Evolutionary conservation across 352 stramenopile species (phyloP), one percentile per base, ranked within the genome.

Genomic region (Globisporangium barbulae): DNA sequence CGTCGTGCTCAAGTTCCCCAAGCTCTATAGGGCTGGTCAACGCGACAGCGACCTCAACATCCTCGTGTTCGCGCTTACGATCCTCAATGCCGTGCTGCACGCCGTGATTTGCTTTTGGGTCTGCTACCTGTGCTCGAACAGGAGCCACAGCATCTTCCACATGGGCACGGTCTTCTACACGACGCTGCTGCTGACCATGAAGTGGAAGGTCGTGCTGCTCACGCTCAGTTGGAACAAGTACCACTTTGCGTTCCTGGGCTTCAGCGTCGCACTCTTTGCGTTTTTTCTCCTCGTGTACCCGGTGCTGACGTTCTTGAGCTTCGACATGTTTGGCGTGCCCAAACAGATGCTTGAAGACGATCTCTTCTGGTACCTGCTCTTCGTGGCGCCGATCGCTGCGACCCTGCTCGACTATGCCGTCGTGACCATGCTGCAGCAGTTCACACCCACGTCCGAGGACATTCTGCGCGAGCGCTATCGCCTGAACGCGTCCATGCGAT

Each of bases 231-330:
- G 80, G 78, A 91, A 76, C 56, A 84, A 79, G 65, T 90, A 83
- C 56, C 83, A 89, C 65, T 2, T 78, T 17, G 41, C 45, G 5
- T 67, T 89, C 22, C 58, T 93, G 48, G 55, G 39, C 0, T 91
- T 93, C 64, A 90, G 79, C 45, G 56, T 79, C 10, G 53, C 48
- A 39, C 73, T 93, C 37, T 93, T 78, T 59, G 72, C 79, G 58
- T 80, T 91, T 61, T 93, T 93, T 65, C 65, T 91, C 30, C 25
- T 77, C 31, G 72, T 85, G 2, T 90, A 90, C 47, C 83, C 81
- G 17, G 67, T 71, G 42, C 70, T 88, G 55, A 88, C 82, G n/a
- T 88, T 88, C 64, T 68, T 91, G 60, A 81, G 80, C 68, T 85
- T 69, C 62, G 82, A 89, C 63, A 89, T 89, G 82, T 69, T 72